phyloP scores from a whole-genome alignment of 768 basidiomycete genomes.

The Lentinus tigrinus region DNA sequence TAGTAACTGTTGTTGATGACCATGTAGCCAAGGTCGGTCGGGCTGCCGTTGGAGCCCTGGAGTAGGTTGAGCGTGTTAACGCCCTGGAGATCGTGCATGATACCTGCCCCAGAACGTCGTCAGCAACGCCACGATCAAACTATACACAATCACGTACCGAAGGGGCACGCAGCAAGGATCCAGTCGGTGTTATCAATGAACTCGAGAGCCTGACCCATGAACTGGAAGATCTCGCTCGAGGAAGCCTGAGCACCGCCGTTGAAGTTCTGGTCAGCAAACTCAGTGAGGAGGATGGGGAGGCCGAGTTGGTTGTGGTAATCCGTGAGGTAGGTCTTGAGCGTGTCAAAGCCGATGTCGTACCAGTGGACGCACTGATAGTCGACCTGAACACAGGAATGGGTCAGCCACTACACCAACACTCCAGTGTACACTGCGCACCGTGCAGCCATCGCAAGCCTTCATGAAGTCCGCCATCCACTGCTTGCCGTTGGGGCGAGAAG shows the following conservation, averaged over 20 bases:
- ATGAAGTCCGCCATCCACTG: conserved; percentile 67
- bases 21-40: conserved; percentile 49
- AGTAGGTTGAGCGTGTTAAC: conserved; percentile 59
- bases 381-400: conserved; percentile 36
- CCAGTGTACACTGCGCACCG: neutral
- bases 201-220: conserved; percentile 43
- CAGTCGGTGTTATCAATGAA: conserved; percentile 47
- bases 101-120: conserved; percentile 38
- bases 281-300: conserved; percentile 57
- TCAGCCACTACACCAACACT: neutral
- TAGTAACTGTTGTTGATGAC: conserved; percentile 41
- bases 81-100: conserved; percentile 52
- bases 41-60: conserved; percentile 43
- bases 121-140: neutral
- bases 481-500: conserved; percentile 56
- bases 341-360: conserved; percentile 53
- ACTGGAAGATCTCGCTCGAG: conserved; percentile 41
- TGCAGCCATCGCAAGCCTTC: conserved; percentile 40
- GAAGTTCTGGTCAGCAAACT: conserved; percentile 75
- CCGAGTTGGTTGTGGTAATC: conserved; percentile 44
- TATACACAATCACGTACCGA: conserved; percentile 46
- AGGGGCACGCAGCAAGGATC: conserved; percentile 50
- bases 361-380: conserved; percentile 62
- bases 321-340: conserved; percentile 52
- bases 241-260: conserved; percentile 41